Evolutionary conservation across 169 alveolate genomes (phyloP).

Genomic region (Cystoisospora suis): DNA sequence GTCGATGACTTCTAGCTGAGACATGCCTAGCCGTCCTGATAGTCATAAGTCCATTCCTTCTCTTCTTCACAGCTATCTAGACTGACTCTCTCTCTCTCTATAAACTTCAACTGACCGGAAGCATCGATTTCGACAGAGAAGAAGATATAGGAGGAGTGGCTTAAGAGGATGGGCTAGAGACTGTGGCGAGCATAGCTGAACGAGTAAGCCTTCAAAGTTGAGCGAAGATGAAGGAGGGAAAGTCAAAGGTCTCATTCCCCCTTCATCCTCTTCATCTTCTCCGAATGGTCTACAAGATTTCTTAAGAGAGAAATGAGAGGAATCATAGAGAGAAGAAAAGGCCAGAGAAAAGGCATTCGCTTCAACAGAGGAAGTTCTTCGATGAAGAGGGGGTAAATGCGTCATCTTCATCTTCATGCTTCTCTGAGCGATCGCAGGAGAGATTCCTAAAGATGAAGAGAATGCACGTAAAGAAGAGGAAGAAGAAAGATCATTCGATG

Average conservation of each 20-base stretch:
- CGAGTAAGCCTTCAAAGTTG: constrained; percentile 22
- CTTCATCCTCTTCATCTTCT: no score
- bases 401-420: not conserved
- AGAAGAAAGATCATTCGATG: not conserved
- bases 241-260: not conserved
- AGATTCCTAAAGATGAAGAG: not conserved
- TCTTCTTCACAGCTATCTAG: no score
- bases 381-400: no score
- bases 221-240: constrained; percentile 1
- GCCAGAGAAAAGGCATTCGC: not conserved
- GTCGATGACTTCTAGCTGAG: no score
- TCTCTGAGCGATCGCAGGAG: not conserved
- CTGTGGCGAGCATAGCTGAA: constrained; percentile 13
- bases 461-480: not conserved
- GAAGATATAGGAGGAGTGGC: constrained; percentile 9
- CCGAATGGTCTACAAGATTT: not conserved
- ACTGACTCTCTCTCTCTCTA: no score
- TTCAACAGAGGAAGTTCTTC: not conserved
- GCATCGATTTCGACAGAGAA: constrained; percentile 26
- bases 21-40: no score
- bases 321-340: constrained; percentile 9
- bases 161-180: not conserved
- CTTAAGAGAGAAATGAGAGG: not conserved
- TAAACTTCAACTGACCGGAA: constrained; percentile 18
- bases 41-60: no score